phyloP scores from a whole-genome alignment of 345 rosid genomes.

The Brassica cretica region DNA sequence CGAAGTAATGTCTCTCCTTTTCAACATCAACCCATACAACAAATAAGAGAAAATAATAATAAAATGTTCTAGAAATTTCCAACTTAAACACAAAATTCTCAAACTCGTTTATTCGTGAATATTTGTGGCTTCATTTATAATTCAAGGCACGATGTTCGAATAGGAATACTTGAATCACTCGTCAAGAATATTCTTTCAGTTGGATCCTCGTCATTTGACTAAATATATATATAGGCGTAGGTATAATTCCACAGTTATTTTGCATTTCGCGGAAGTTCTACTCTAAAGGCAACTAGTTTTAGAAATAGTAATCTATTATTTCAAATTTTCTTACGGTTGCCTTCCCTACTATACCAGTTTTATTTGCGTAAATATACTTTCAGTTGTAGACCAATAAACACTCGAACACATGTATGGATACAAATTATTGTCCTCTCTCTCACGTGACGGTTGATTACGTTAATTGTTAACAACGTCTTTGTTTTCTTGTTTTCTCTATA shows the following conservation, averaged over 20 bases:
- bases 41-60: not conserved
- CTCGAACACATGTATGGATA: not conserved
- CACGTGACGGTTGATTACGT: conserved; percentile 23
- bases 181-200: not conserved
- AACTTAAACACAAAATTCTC: not conserved
- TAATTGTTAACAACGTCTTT: conserved; percentile 8
- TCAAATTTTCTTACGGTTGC: not conserved
- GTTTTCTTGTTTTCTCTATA: not conserved
- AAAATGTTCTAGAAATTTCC: not conserved
- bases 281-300: conserved; percentile 11
- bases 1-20: conserved; percentile 10
- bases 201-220: conserved; percentile 20
- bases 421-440: conserved; percentile 3
- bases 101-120: not conserved
- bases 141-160: not conserved
- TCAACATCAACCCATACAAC: not conserved
- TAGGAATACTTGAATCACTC: conserved; percentile 1
- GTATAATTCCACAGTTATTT: not conserved
- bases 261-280: conserved; percentile 17
- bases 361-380: conserved; percentile 12
- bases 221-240: not conserved
- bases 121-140: not conserved
- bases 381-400: not conserved
- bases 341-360: conserved; percentile 22
- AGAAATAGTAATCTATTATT: not conserved